Evolutionary conservation across 2,329 filamentous ascomycete genomes (phyloP).

Genomic region (Bipolaris cookei): DNA sequence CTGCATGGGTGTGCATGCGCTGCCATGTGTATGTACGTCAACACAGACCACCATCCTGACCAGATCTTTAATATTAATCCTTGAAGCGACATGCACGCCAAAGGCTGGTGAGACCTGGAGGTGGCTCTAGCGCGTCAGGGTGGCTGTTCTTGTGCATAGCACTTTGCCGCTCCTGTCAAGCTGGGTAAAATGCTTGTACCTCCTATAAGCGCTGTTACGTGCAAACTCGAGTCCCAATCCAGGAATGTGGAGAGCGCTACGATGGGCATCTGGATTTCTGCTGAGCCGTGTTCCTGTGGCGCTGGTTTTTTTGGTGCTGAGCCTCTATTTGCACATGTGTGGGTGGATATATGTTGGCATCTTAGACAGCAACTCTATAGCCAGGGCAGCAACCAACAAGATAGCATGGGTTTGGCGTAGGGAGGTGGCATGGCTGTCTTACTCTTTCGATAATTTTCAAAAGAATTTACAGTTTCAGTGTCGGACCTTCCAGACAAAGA

Average conservation of each 20-base stretch:
- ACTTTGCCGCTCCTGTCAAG: slow-evolving; percentile 31
- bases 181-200: slow-evolving; percentile 35
- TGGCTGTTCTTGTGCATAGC: slow-evolving; percentile 26
- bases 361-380: slow-evolving; percentile 27
- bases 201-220: slow-evolving; percentile 41
- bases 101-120: slow-evolving; percentile 39
- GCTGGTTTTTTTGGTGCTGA: slow-evolving; percentile 36
- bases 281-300: slow-evolving; percentile 40
- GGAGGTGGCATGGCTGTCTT: slow-evolving; percentile 9
- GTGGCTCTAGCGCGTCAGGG: slow-evolving; percentile 38
- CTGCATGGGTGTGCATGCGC: slow-evolving; percentile 35
- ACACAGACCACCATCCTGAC: slow-evolving; percentile 32
- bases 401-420: slow-evolving; percentile 21
- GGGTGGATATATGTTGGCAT: slow-evolving; percentile 21
- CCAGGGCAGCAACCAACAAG: slow-evolving; percentile 13
- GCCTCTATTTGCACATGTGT: slow-evolving; percentile 36
- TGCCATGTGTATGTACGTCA: slow-evolving; percentile 38
- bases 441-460: not conserved
- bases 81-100: slow-evolving; percentile 39
- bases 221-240: slow-evolving; percentile 24
- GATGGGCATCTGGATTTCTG: slow-evolving; percentile 22
- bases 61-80: slow-evolving; percentile 23
- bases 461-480: slow-evolving; percentile 17
- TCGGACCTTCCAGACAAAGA: slow-evolving; percentile 15
- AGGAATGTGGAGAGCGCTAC: slow-evolving; percentile 27